A percentile compares a stretch with the other conserved stretches of the same genome.
phyloP scores from a whole-genome alignment of 2,329 filamentous ascomycete species.

The Didymella pinodella region DNA sequence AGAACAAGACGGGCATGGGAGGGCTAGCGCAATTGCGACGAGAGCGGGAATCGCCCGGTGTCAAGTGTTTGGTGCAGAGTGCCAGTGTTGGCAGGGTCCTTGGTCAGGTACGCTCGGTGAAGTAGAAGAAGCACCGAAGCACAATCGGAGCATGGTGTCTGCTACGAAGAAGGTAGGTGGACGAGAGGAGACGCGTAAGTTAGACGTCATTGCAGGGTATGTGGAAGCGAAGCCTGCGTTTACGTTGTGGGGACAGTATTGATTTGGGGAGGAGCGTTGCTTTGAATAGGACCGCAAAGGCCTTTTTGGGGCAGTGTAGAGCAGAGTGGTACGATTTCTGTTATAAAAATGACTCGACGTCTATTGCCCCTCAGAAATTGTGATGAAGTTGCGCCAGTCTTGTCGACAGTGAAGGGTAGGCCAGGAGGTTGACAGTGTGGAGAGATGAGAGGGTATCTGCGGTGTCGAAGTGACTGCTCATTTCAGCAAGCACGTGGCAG shows the following conservation, averaged over 20 bases:
- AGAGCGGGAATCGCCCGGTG: constrained; percentile 3
- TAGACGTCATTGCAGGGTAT: constrained; percentile 9
- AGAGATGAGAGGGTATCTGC: neutral
- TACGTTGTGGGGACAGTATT: constrained; percentile 14
- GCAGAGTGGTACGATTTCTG: constrained; percentile 6
- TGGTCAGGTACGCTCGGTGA: constrained; percentile 13
- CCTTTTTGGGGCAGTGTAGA: constrained; percentile 6
- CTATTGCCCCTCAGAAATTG: neutral
- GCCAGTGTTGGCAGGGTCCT: neutral
- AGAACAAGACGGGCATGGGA: neutral
- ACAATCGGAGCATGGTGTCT: neutral
- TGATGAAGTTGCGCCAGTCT: constrained; percentile 1
- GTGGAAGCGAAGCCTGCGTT: constrained; percentile 9
- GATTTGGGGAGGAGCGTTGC: constrained; percentile 1
- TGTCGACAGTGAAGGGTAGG: neutral
- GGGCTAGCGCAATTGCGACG: neutral
- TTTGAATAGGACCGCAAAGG: neutral
- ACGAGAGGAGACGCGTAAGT: constrained; percentile 13
- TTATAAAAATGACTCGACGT: neutral
- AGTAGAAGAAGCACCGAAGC: constrained; percentile 14
- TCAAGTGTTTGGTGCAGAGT: neutral
- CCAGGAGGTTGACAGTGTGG: neutral
- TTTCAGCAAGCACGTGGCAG: constrained; percentile 1
- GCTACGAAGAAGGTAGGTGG: neutral
- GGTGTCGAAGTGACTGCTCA: neutral